Evolutionary conservation across 768 basidiomycete species (phyloP), one percentile per base, ranked within the genome.

Genomic region (Mycena galopus): DNA sequence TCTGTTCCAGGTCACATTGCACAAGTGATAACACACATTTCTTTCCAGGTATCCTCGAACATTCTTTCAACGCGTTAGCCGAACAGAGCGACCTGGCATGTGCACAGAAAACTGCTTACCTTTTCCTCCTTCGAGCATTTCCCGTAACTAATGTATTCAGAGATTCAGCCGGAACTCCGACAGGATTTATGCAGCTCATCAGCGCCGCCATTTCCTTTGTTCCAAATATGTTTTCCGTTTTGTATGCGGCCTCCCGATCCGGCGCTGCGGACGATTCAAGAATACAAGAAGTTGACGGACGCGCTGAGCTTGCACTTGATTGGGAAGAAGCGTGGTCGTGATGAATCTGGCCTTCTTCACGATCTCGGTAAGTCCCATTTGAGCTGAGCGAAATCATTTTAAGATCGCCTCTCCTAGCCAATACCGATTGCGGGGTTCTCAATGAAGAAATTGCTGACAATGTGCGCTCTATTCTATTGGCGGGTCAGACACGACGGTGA

Each of bases 341-440:
- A 17, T n/a, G 12, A 14, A 29, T 44, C 42, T 44, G 19, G 42
- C 42, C 19, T 44, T 17, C 42, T 44, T 19, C 7, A 17, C 42
- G 14, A 7, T 44, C 42, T 44, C 19, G 42, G 42, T 44, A 21
- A 44, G 42, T 44, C 42, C 16, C 19, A n/a, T 44, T 21, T 17
- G 42, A 44, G 14, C 14, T 37, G 35, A 37, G 16, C 19, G 42
- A 19, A 44, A 17, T 21, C 17, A 17, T 44, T 44, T 7, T 21
- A 44, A 44, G 42, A 44, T 44, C 7, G 42, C n/a, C n/a, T n/a
- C n/a, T n/a, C n/a, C 67, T 69, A 44, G 42, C n/a, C n/a, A n/a
- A n/a, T n/a, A n/a, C n/a, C n/a, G n/a, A 44, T 17, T 12, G 42
- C 42, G 19, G 7, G 14, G 42, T 44, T 19, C 42, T 17, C 42